Conservation (phyloP, 1,284 basidiomycete species). For the Limonomyces culmigenus region DNA sequence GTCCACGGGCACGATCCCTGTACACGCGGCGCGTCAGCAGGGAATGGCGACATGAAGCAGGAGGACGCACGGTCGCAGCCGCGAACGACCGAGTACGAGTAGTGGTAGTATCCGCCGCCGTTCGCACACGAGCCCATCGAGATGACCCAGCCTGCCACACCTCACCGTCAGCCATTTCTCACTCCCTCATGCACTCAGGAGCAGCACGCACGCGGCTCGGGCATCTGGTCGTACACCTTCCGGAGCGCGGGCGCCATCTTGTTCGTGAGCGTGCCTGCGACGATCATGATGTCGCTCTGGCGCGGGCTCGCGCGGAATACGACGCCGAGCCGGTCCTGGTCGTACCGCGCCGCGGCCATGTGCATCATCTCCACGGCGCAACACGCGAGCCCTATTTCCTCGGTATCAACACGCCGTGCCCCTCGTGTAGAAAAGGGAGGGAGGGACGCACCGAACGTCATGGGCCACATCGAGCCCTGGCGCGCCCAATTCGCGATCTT, state of each 20-base stretch:
- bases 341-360: slow-evolving; percentile 97
- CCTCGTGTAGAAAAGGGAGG: background rate
- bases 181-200: too few relatives aligned
- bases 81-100: slow-evolving; percentile 96
- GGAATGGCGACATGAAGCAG: background rate
- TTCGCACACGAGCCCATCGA: slow-evolving; percentile 99
- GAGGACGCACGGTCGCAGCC: slow-evolving; percentile 82
- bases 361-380: slow-evolving; percentile 99
- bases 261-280: slow-evolving; percentile 97
- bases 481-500: slow-evolving; percentile 97
- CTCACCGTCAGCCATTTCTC: too few relatives aligned
- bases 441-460: slow-evolving; percentile 71
- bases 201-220: slow-evolving; percentile 58
- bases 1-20: slow-evolving; percentile 92
- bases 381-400: slow-evolving; percentile 71
- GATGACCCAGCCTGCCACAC: slow-evolving; percentile 76
- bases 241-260: slow-evolving; percentile 98
- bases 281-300: slow-evolving; percentile 99
- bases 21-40: slow-evolving; percentile 3
- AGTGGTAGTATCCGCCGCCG: slow-evolving; percentile 96
- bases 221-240: slow-evolving; percentile 96
- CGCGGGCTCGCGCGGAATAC: slow-evolving; percentile 98
- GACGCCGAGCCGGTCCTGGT: slow-evolving; percentile 95
- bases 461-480: slow-evolving; percentile 98
- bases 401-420: background rate